Conservation (phyloP, 2,329 filamentous ascomycete species). For the Dothiorella sarmentorum region DNA sequence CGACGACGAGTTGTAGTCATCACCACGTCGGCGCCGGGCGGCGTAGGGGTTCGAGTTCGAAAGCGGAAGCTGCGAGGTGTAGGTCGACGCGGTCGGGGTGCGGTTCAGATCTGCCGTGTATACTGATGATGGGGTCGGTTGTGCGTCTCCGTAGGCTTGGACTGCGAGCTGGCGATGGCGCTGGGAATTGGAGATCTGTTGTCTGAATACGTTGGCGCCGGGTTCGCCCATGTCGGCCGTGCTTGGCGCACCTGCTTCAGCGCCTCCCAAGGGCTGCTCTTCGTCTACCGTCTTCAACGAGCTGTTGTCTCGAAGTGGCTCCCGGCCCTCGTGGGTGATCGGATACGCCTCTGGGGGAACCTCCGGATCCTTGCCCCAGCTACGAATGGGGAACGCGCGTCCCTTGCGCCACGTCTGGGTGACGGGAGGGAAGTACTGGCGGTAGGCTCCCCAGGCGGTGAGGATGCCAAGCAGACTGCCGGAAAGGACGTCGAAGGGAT, state of each 20-base stretch:
- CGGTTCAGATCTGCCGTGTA: conserved; percentile 31
- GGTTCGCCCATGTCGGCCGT: conserved; percentile 17
- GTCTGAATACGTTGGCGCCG: conserved; percentile 36
- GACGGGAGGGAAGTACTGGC: conserved; percentile 58
- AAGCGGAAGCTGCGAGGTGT: conserved; percentile 32
- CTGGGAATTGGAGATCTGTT: conserved; percentile 37
- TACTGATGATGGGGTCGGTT: conserved; percentile 17
- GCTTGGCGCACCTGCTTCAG: conserved; percentile 9
- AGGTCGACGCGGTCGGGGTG: conserved; percentile 32
- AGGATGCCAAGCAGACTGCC: conserved; percentile 53
- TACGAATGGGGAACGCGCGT: conserved; percentile 56
- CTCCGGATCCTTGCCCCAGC: conserved; percentile 51
- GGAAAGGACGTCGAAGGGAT: conserved; percentile 59
- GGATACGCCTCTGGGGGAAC: conserved; percentile 25
- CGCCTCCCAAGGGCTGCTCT: conserved; percentile 26
- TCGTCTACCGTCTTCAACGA: conserved; percentile 30
- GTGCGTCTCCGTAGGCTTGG: conserved; percentile 24
- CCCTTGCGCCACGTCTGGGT: conserved; percentile 56
- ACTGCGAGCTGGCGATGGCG: conserved; percentile 29
- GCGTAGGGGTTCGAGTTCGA: conserved; percentile 32
- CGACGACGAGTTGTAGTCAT: conserved; percentile 37
- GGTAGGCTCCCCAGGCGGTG: conserved; percentile 52
- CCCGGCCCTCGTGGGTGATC: conserved; percentile 27
- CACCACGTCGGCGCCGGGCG: conserved; percentile 26
- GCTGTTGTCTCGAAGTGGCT: conserved; percentile 27